phyloP scores from a whole-genome alignment of 345 rosid genomes.

The Triadica sebifera region DNA sequence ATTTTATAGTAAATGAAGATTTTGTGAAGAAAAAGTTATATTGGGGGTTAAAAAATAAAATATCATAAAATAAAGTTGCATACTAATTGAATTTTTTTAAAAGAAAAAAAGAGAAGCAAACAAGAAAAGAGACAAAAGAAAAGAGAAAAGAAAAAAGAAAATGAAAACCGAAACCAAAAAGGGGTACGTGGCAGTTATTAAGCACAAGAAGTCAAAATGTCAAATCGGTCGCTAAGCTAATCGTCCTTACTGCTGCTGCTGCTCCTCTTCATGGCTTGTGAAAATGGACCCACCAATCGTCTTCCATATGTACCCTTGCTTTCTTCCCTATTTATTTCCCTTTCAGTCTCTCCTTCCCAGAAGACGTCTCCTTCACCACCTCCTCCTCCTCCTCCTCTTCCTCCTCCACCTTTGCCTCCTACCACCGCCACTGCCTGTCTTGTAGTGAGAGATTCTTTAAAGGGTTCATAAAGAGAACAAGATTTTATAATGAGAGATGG shows the following conservation, averaged over 20 bases:
- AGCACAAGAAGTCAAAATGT: conserved; percentile 57
- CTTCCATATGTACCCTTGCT: background rate
- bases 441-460: too few relatives aligned
- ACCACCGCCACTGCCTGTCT: background rate
- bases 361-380: background rate
- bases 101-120: conserved; percentile 1
- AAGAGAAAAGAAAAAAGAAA: conserved; percentile 9
- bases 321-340: conserved; percentile 18
- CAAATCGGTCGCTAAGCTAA: conserved; percentile 19
- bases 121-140: background rate
- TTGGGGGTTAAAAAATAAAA: too few relatives aligned
- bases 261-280: conserved; percentile 4
- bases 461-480: too few relatives aligned
- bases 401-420: background rate
- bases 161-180: conserved; percentile 16
- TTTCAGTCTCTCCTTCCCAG: background rate
- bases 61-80: too few relatives aligned
- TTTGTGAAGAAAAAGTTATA: too few relatives aligned
- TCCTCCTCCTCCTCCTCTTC: too few relatives aligned
- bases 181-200: conserved; percentile 55
- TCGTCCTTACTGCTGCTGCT: conserved; percentile 45
- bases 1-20: too few relatives aligned
- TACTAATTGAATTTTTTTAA: too few relatives aligned
- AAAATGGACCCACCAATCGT: conserved; percentile 30
- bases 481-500: conserved; percentile 44